Evolutionary conservation across 2,329 filamentous ascomycete species (phyloP).

Genomic region (Hyphodiscus sp.): DNA sequence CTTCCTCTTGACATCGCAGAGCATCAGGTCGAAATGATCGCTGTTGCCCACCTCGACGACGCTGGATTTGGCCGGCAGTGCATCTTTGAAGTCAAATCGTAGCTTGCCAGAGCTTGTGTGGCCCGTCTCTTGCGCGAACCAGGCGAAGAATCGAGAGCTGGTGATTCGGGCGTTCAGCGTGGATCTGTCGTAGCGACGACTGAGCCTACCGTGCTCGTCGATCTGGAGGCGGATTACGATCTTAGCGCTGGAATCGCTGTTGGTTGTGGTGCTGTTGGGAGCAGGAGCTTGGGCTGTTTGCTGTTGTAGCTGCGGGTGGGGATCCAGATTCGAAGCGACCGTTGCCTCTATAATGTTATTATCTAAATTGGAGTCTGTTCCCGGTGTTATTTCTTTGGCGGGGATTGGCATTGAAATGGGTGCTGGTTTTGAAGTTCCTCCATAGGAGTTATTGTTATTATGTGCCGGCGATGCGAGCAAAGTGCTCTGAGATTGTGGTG

Average conservation of each 20-base stretch:
- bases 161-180: constrained; percentile 6
- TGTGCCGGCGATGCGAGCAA: too few relatives aligned
- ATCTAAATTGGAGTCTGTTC: too few relatives aligned
- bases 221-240: constrained; percentile 7
- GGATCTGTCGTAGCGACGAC: constrained; percentile 4
- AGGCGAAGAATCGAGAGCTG: constrained; percentile 5
- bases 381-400: too few relatives aligned
- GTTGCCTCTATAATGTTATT: too few relatives aligned
- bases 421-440: too few relatives aligned
- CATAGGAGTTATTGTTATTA: too few relatives aligned
- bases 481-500: too few relatives aligned
- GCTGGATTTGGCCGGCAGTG: constrained; percentile 6
- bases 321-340: too few relatives aligned
- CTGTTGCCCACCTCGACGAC: constrained; percentile 5
- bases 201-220: constrained; percentile 1
- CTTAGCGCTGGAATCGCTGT: background rate
- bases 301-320: background rate
- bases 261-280: background rate
- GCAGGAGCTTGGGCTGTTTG: background rate
- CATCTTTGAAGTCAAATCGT: constrained; percentile 11
- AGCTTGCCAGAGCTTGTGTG: background rate
- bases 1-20: constrained; percentile 7
- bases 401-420: too few relatives aligned
- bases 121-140: constrained; percentile 3
- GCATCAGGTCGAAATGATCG: constrained; percentile 11